Conservation (phyloP, 371 early-diverging fungal genomes). For the Rhizopus delemar region DNA sequence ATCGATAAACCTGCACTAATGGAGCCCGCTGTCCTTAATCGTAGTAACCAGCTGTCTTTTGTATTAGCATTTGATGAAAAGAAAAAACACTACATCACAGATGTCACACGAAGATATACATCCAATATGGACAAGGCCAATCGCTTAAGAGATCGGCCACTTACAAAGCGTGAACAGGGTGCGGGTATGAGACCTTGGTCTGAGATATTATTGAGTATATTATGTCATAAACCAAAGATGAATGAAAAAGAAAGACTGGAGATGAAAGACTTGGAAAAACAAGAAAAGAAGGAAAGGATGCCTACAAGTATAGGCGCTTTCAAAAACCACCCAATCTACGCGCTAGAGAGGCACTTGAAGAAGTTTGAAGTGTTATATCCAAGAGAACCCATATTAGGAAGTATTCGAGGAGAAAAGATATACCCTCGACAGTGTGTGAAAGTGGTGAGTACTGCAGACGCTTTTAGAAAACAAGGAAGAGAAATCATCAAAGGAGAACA, state of each 20-base stretch:
- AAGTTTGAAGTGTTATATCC: constrained; percentile 73
- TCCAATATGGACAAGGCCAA: constrained; percentile 57
- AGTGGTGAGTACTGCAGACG: constrained; percentile 59
- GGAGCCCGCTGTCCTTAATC: constrained; percentile 51
- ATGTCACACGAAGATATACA: constrained; percentile 74
- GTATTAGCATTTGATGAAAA: constrained; percentile 57
- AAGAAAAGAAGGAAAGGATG: constrained; percentile 66
- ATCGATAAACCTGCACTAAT: constrained; percentile 53
- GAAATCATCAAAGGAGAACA: constrained; percentile 48
- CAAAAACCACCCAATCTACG: constrained; percentile 81
- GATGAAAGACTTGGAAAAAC: constrained; percentile 47
- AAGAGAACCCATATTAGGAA: constrained; percentile 68
- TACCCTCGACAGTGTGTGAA: constrained; percentile 77
- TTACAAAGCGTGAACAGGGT: constrained; percentile 42
- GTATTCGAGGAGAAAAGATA: constrained; percentile 73
- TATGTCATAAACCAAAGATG: constrained; percentile 24
- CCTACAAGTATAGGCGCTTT: constrained; percentile 78
- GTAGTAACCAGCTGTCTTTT: constrained; percentile 52
- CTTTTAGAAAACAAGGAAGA: constrained; percentile 71
- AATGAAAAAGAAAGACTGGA: constrained; percentile 51
- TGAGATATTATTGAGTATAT: constrained; percentile 14
- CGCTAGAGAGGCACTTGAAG: constrained; percentile 80
- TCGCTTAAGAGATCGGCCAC: constrained; percentile 52
- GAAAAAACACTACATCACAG: constrained; percentile 39
- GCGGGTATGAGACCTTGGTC: constrained; percentile 43